Evolutionary conservation across 2,329 filamentous ascomycete species (phyloP), one percentile per base, ranked within the genome.

Genomic region (Fusarium verticillioides): DNA sequence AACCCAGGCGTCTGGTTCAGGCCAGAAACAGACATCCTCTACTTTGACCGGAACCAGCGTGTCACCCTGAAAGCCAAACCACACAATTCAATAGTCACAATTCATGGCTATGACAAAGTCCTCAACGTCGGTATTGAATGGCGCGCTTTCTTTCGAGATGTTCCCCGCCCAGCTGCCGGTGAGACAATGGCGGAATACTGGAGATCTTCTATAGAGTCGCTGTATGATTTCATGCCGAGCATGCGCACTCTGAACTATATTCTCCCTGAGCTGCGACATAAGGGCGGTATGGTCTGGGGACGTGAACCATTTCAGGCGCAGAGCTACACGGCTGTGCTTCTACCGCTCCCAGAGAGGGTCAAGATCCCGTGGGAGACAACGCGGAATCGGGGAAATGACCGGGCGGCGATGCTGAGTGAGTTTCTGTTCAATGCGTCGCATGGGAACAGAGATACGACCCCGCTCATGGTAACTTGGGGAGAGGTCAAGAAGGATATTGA

Each of bases 111-210:
- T 54, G 78, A 80, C 13, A 67, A 61, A 26, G 75, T 80, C 0
- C 66, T 74, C 26, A 67, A 81, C n/a, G 70, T 79, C 4, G 79
- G 78, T 1, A 37, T 80, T 8, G 75, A 81, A 39, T 81, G 78
- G 80, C 75, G 79, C 9, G 72, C 78, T 28, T 76, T 80, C 62
- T 77, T 78, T 49, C 65, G 62, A 19, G 76, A 80, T 43, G 76
- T 77, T 1, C 75, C 79, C 2, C 78, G 70, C 12, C 70, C 71
- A 30, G 63, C 71, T 26, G 52, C 44, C 4, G 73, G 73, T 26
- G 69, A 77, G 43, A 72, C 72, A 12, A 75, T 76, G 50, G 60
- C 64, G 4, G 60, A 16, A 5, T 73, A 71, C 37, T 80, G 78
- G 78, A 68, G 58, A 30, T 57, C 60, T 2, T 71, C 69, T 1